Evolutionary conservation across 225 moss, liverwort and hornwort species (phyloP).

Genomic region (Antitrichia curtipendula): DNA sequence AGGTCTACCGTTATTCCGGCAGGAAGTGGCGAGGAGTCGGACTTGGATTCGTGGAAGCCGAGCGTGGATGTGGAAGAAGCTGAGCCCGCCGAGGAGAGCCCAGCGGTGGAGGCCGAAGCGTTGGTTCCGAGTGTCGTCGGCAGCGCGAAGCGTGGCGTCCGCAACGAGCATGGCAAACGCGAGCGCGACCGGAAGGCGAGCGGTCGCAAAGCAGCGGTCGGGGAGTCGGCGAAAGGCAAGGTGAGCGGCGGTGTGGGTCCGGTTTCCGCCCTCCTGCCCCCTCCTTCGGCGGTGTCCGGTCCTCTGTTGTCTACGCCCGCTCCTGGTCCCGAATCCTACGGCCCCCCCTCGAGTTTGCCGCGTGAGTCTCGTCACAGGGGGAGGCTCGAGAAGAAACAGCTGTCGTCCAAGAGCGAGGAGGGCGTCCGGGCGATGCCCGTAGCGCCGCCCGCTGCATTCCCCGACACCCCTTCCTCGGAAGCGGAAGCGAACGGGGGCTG

Average conservation of each 20-base stretch:
- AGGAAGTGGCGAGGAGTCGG: slow-evolving; percentile 9
- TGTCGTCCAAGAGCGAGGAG: slow-evolving; percentile 9
- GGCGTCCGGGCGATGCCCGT: not conserved
- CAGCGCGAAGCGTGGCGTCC: slow-evolving; percentile 26
- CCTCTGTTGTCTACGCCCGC: slow-evolving; percentile 26
- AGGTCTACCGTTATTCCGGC: slow-evolving; percentile 27
- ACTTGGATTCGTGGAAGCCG: not conserved
- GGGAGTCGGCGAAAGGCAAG: slow-evolving; percentile 35
- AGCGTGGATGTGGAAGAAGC: slow-evolving; percentile 8
- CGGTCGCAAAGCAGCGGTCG: slow-evolving; percentile 32
- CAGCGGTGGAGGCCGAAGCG: slow-evolving; percentile 2
- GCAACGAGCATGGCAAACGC: slow-evolving; percentile 75
- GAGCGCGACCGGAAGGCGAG: slow-evolving; percentile 66
- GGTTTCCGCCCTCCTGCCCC: slow-evolving; percentile 12
- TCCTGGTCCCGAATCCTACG: not conserved
- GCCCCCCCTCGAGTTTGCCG: slow-evolving; percentile 5
- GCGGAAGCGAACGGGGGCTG: slow-evolving; percentile 32
- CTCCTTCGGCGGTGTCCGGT: slow-evolving; percentile 4
- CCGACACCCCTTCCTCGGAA: not conserved
- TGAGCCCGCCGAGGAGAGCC: slow-evolving; percentile 4
- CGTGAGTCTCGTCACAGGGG: slow-evolving; percentile 18
- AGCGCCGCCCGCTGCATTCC: not conserved
- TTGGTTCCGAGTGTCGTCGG: slow-evolving; percentile 12
- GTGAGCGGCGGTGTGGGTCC: slow-evolving; percentile 8
- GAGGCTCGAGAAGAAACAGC: slow-evolving; percentile 30